Base-by-base conservation (phyloP, 1,139 yeast genomes). In the Blastobotrys ciferrii region DNA sequence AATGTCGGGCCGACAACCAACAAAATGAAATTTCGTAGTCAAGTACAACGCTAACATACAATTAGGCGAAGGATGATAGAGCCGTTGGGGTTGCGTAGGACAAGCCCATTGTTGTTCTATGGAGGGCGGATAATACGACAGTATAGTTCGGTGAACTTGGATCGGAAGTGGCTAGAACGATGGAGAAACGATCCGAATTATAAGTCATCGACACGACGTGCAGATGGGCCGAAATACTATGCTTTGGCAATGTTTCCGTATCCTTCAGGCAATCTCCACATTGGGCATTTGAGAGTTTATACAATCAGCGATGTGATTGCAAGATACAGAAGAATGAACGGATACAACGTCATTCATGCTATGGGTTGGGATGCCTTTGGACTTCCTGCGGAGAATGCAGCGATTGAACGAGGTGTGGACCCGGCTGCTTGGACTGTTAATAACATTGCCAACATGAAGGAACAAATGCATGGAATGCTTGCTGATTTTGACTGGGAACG, bases 291-390 rank as follows among this genome's bases (percentile, higher is more conserved):
- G 32, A 72, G 98, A 47, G 98, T 92, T 0, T 92, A 87, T 66
- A 86, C 96, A 1, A 88, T 92, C 38, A 82, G 92, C 60, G 98
- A 92, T 65, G 85, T 82, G 1, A 65, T 92, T 35, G 79, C 95
- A 1, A 71, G 98, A 56, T 92, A 79, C 66, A 79, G 87, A 58
- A 72, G 94, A 54, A 76, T 87, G 68, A 78, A 77, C 49, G 97
- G 96, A 0, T 78, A 75, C 55, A 71, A 82, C 39, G 96, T 91
- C 14, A 75, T 91, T 4, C 96, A 92, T 64, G 97, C 98, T 0
- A 91, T 92, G 95, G 98, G 98, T 0, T 92, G 98, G 97, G 98
- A 92, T 72, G 96, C 98, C 0, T 92, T 92, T 73, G 98, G 98
- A 0, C 73, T 92, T 36, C 98, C 98, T 0, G 98, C 98, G 0